Conservation (phyloP, 768 basidiomycete species). For the Hygrocybe coccinea region DNA sequence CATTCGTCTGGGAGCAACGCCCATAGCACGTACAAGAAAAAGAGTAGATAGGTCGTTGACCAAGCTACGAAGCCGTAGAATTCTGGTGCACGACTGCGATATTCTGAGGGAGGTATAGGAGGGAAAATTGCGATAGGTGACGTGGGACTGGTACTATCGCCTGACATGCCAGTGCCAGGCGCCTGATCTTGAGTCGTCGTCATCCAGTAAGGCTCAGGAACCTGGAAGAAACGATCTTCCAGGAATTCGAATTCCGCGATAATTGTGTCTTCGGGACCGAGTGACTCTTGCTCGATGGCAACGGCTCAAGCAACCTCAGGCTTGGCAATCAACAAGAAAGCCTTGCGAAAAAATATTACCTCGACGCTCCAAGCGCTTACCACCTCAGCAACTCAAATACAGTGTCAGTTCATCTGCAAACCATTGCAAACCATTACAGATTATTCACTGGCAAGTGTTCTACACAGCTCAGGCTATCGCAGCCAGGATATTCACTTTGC, state of each 20-base stretch:
- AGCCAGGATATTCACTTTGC: constrained; percentile 43
- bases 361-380: constrained; percentile 43
- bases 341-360: constrained; percentile 48
- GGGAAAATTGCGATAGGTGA: constrained; percentile 14
- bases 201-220: too few species aligned
- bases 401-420: constrained; percentile 52
- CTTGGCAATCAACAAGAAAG: constrained; percentile 50
- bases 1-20: constrained; percentile 70
- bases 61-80: constrained; percentile 90
- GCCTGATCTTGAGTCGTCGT: too few species aligned
- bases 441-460: constrained; percentile 4
- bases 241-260: too few species aligned
- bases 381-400: constrained; percentile 44
- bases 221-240: too few species aligned
- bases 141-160: constrained; percentile 6
- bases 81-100: constrained; percentile 69
- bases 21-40: constrained; percentile 72
- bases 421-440: background rate
- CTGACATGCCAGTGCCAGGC: background rate
- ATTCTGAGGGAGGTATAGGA: constrained; percentile 31
- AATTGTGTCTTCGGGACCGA: too few species aligned
- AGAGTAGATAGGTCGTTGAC: constrained; percentile 69
- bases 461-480: constrained; percentile 44
- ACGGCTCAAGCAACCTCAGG: constrained; percentile 6
- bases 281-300: constrained; percentile 11